Evolutionary conservation across 2,329 filamentous ascomycete genomes (phyloP), one percentile per base, ranked within the genome.

Genomic region (Penicillium sp.): DNA sequence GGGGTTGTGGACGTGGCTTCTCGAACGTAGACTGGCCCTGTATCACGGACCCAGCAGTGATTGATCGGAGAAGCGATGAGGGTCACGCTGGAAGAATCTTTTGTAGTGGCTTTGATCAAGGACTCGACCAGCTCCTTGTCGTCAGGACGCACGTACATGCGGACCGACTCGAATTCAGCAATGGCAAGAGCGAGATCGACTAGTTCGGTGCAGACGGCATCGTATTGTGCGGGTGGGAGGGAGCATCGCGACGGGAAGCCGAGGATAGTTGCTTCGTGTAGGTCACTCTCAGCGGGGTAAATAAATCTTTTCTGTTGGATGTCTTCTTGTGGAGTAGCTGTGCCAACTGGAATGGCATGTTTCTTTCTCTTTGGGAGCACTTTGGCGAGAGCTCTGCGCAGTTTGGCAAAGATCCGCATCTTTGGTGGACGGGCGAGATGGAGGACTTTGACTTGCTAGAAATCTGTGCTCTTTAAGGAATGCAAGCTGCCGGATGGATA

Each of bases 121-220:
- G 23, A 37, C 34, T 37, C 41, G 6, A 39, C 44, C n/a, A 41
- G 39, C 30, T 36, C 9, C 13, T 33, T 39, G 27, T 57, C 50
- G 23, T 51, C 53, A 0, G 49, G 45, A 1, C 50, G 43, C 3
- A 48, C 38, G 29, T 53, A 56, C 8, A 60, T 29, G 2, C 47
- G 49, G 2, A 60, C 56, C 7, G 54, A 52, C 35, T 60, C 57
- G 31, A 60, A 57, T 1, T 15, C 35, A 1, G 55, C 49, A 18
- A 56, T 55, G 1, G 47, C 43, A 10, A 43, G 41, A 5, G 48
- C 52, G 7, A 57, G 29, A 11, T 34, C 44, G 8, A 42, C 44
- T 17, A 57, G 52, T 6, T 57, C 54, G 10, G 30, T 37, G 33
- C 54, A 55, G 2, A 48, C 45, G 6, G 20, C 34, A 18, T 47